These are phyloP conservation scores for Purshia tridentata DNA, from an alignment of 306 rosid species.

Conservation along the genomic window DNA sequence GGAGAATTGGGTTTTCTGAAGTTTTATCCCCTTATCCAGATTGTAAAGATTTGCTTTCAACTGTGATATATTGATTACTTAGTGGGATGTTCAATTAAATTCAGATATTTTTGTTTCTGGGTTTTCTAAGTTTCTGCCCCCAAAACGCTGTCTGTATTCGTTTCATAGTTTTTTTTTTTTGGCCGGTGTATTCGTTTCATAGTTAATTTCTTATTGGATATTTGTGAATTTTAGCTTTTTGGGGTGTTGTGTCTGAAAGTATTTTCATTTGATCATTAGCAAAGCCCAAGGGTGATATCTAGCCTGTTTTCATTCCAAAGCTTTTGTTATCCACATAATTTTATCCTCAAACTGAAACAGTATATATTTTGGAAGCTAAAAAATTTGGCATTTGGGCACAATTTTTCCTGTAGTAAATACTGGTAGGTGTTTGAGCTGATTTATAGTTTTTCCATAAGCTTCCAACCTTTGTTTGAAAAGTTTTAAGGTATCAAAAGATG, in stretches of 20 bases:
- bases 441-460: not conserved
- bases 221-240: conserved; percentile 1
- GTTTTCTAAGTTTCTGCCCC: not conserved
- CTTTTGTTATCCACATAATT: too few species aligned
- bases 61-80: not conserved
- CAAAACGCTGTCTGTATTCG: not conserved
- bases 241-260: not conserved
- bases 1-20: conserved; percentile 10
- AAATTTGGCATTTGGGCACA: conserved; percentile 16
- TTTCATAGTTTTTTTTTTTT: not conserved
- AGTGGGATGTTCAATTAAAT: conserved; percentile 6
- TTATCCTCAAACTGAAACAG: conserved; percentile 6
- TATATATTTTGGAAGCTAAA: conserved; percentile 25
- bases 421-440: conserved; percentile 4
- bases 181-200: not conserved
- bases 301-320: too few species aligned
- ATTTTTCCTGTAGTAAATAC: not conserved
- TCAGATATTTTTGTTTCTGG: conserved; percentile 1
- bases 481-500: conserved; percentile 37
- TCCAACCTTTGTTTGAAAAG: conserved; percentile 18
- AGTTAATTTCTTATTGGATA: conserved; percentile 3
- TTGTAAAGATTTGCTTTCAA: not conserved
- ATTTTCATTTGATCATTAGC: too few species aligned
- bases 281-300: too few species aligned
- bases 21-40: not conserved